Base-by-base conservation (phyloP, 139 green algal species). In the Auxenochlorella protothecoides region DNA sequence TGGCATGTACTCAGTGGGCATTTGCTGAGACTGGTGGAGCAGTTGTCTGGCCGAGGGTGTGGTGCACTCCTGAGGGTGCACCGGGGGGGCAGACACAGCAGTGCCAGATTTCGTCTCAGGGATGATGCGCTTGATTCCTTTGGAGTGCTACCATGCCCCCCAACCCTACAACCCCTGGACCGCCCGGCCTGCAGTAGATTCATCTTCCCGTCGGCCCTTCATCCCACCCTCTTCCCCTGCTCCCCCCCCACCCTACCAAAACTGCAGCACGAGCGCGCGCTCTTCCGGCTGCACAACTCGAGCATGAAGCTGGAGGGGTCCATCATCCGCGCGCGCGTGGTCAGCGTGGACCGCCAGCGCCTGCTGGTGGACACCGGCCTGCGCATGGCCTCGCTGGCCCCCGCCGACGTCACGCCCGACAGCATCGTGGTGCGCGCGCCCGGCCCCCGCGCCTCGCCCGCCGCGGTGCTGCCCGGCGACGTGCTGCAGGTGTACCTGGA, bases 401-500 rank as follows among this genome's bases (percentile, higher is more conserved):
- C 16, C 6, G 53, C 68, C 2, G 78, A 83, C 13, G 53, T 79
- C 14, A 67, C 59, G 0, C 69, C 73, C 12, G 78, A 79, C 9
- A 74, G 63, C 63, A 59, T 83, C 11, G 54, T 83, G 3, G 73
- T 44, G 27, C 27, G 27, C 59, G 52, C 56, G 14, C 13, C 53
- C 10, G 4, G 27, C 27, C 27, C 27, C 27, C 27, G 27, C 27
- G 27, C 27, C 27, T 44, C 27, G 27, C n/a, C 27, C 66, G 10
- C 66, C 15, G 66, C 74, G 65, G 63, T 80, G 52, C 65, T 61
- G n/a, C 68, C 57, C 56, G 78, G 78, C 12, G 78, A 83, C 56
- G 66, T 75, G 12, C 55, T 83, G 53, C 69, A 77, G 65, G 69
- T 83, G 52, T 83, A 66, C 70, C 69, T 83, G 15, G 73, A 79